A percentile compares a stretch with the other conserved stretches of the same genome.
Conservation (phyloP, 768 basidiomycete genomes). For the Obba rivulosa region DNA sequence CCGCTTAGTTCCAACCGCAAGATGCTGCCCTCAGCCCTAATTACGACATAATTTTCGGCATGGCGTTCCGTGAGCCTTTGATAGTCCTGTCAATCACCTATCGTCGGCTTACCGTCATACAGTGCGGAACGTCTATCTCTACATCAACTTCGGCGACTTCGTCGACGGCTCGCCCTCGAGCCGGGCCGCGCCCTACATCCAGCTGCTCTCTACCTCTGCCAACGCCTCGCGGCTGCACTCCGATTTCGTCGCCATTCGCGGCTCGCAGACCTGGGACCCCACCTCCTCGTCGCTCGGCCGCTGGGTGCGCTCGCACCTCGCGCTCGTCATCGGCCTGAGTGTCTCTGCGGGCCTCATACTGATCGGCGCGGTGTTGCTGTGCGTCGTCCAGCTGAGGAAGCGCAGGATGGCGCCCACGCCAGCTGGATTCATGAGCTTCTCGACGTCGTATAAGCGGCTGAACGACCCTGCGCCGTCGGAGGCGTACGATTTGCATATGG, state of each 20-base stretch:
- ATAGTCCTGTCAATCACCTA: not conserved
- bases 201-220: conserved; percentile 54
- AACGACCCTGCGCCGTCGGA: conserved; percentile 26
- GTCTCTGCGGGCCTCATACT: conserved; percentile 58
- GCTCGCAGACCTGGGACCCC: conserved; percentile 12
- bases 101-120: not conserved
- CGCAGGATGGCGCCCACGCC: conserved; percentile 5
- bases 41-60: conserved; percentile 67
- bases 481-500: conserved; percentile 22
- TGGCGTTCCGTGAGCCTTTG: conserved; percentile 56
- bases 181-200: conserved; percentile 49
- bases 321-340: conserved; percentile 67
- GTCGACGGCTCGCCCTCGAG: conserved; percentile 34
- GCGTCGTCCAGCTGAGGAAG: conserved; percentile 7
- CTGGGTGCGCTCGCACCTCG: conserved; percentile 43
- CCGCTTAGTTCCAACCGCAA: conserved; percentile 78
- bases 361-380: conserved; percentile 33
- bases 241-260: conserved; percentile 29
- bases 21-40: conserved; percentile 41
- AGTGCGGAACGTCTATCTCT: conserved; percentile 64
- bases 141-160: conserved; percentile 64
- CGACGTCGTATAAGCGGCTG: conserved; percentile 24
- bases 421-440: conserved; percentile 15
- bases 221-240: conserved; percentile 32
- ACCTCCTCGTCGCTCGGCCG: not conserved